Percentiles rank a stretch among this genome's conserved stretches.
phyloP scores from a whole-genome alignment of 2,329 filamentous ascomycete species.

The Hymenoscyphus infarciens region DNA sequence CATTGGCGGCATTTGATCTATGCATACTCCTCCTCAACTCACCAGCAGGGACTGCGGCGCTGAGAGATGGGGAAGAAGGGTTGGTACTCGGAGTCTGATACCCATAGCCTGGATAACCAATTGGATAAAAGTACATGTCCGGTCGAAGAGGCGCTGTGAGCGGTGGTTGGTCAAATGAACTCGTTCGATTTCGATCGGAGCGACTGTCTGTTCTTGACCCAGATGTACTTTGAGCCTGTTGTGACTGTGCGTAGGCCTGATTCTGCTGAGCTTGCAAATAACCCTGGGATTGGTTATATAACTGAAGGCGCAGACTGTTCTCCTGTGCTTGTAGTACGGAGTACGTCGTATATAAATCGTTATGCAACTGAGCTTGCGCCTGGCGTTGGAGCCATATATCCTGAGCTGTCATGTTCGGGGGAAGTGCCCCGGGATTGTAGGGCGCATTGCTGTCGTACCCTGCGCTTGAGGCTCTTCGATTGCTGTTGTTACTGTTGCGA shows the following conservation, averaged over 20 bases:
- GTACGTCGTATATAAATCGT: slow-evolving; percentile 37
- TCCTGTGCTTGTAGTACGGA: slow-evolving; percentile 43
- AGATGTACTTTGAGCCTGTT: slow-evolving; percentile 35
- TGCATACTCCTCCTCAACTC: slow-evolving; percentile 58
- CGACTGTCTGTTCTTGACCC: slow-evolving; percentile 35
- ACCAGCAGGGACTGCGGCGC: slow-evolving; percentile 36
- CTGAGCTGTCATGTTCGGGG: slow-evolving; percentile 28
- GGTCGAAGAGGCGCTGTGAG: slow-evolving; percentile 55
- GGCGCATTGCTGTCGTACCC: slow-evolving; percentile 30
- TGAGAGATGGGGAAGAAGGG: slow-evolving; percentile 52
- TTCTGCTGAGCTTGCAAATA: slow-evolving; percentile 40
- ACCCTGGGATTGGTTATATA: slow-evolving; percentile 46
- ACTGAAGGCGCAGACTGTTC: slow-evolving; percentile 43
- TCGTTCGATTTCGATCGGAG: slow-evolving; percentile 54
- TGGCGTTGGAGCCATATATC: slow-evolving; percentile 35
- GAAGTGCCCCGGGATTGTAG: slow-evolving; percentile 23
- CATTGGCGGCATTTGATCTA: slow-evolving; percentile 48
- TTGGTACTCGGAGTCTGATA: slow-evolving; percentile 51
- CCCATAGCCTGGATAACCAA: slow-evolving; percentile 43
- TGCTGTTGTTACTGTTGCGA: slow-evolving; percentile 29
- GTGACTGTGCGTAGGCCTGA: slow-evolving; percentile 41
- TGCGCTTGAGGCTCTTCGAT: slow-evolving; percentile 34
- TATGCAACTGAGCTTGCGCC: slow-evolving; percentile 36
- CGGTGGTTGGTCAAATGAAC: slow-evolving; percentile 60
- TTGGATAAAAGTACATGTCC: slow-evolving; percentile 52